Conservation (phyloP, 2,329 filamentous ascomycete species). For the Mariannaea elegans region DNA sequence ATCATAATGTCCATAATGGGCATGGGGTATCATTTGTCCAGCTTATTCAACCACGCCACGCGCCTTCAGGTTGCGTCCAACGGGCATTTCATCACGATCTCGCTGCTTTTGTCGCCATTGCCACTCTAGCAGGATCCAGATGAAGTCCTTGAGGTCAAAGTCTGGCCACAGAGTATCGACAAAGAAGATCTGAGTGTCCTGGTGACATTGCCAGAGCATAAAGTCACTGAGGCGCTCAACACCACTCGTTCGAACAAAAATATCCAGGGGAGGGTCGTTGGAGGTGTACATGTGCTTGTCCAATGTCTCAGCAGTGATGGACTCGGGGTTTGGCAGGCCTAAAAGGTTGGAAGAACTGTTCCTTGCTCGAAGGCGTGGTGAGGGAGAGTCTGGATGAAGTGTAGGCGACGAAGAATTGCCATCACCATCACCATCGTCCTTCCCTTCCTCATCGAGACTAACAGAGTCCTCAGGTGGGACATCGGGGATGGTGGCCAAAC, state of each 20-base stretch:
- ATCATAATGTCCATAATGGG: constrained; percentile 12
- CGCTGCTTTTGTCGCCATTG: constrained; percentile 71
- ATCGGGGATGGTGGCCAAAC: constrained; percentile 60
- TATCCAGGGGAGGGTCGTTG: constrained; percentile 84
- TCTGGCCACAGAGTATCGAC: constrained; percentile 94
- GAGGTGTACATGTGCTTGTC: constrained; percentile 89
- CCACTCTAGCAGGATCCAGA: constrained; percentile 95
- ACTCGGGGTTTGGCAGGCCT: constrained; percentile 77
- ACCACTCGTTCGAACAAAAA: constrained; percentile 91
- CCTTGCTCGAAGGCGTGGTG: constrained; percentile 47
- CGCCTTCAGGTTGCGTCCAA: constrained; percentile 38
- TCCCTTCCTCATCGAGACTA: constrained; percentile 53
- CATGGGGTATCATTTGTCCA: constrained; percentile 34
- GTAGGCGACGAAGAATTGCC: constrained; percentile 70
- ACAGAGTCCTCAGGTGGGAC: constrained; percentile 52
- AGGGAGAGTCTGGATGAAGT: constrained; percentile 62
- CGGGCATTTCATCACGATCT: constrained; percentile 59
- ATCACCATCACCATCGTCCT: constrained; percentile 58
- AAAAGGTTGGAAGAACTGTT: constrained; percentile 47
- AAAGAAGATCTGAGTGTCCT: constrained; percentile 92
- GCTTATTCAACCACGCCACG: constrained; percentile 29
- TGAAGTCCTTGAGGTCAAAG: constrained; percentile 91
- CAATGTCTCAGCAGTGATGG: constrained; percentile 83
- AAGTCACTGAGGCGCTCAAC: constrained; percentile 95
- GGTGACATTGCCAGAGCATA: constrained; percentile 98